Conservation (phyloP, 2,329 filamentous ascomycete genomes). For the Teratosphaeria zuluensis region DNA sequence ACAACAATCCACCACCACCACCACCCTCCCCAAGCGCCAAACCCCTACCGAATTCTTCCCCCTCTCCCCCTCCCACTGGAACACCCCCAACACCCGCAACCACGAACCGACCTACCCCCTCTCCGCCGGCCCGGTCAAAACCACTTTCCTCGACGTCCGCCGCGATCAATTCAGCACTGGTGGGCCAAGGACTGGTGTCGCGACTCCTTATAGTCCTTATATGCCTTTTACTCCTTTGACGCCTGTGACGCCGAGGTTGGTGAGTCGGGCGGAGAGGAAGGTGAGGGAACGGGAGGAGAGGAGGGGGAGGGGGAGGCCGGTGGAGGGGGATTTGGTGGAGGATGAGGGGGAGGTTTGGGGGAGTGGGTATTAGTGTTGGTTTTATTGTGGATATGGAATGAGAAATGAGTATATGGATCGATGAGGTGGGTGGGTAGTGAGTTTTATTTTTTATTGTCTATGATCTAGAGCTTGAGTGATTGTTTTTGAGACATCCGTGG, state of each 20-base stretch:
- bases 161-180: slow-evolving; percentile 8
- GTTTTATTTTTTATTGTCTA: neutral
- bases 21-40: slow-evolving; percentile 3
- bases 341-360: slow-evolving; percentile 55
- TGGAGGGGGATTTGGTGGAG: slow-evolving; percentile 55
- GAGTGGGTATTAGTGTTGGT: slow-evolving; percentile 12
- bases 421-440: neutral
- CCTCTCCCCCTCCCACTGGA: slow-evolving; percentile 24
- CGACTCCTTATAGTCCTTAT: slow-evolving; percentile 68
- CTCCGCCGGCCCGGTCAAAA: slow-evolving; percentile 26
- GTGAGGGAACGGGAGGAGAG: slow-evolving; percentile 47
- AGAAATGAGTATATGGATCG: neutral
- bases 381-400: neutral
- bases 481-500: no score
- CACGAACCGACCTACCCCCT: slow-evolving; percentile 11
- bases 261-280: slow-evolving; percentile 60
- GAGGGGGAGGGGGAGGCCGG: slow-evolving; percentile 42
- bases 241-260: slow-evolving; percentile 65
- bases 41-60: slow-evolving; percentile 3
- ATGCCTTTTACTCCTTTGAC: slow-evolving; percentile 69
- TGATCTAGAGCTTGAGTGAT: no score
- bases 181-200: slow-evolving; percentile 40
- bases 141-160: slow-evolving; percentile 30
- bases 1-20: neutral
- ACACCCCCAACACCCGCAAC: slow-evolving; percentile 2